Conservation (phyloP, 2,329 filamentous ascomycete genomes). For the Dothideomycetes sp. region DNA sequence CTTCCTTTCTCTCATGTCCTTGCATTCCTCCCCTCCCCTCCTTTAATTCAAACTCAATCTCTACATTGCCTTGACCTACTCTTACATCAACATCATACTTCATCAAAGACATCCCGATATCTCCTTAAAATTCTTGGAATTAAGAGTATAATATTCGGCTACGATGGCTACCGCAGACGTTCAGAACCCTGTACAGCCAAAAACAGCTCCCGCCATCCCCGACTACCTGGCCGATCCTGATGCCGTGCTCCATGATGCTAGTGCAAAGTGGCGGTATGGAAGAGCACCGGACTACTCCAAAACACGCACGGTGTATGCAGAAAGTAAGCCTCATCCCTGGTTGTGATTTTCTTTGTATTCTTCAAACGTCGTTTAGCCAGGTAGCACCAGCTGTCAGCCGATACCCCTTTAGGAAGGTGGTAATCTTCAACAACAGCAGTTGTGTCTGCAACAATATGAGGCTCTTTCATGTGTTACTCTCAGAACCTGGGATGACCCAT, state of each 20-base stretch:
- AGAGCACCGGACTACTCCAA: conserved; percentile 55
- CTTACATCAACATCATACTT: no score
- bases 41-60: not conserved
- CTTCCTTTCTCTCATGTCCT: not conserved
- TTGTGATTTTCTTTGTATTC: no score
- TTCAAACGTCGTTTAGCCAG: no score
- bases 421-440: no score
- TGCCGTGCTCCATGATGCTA: conserved; percentile 46
- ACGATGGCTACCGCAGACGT: conserved; percentile 24
- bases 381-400: no score
- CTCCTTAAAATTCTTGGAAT: not conserved
- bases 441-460: no score
- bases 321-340: conserved; percentile 44
- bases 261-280: conserved; percentile 52
- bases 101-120: not conserved
- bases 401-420: no score
- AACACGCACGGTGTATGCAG: conserved; percentile 49
- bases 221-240: conserved; percentile 53
- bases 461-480: no score
- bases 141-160: no score
- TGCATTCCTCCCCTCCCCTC: not conserved
- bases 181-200: conserved; percentile 16
- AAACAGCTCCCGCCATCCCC: conserved; percentile 35
- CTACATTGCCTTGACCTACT: not conserved
- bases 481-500: no score